These are phyloP conservation scores for Ustilago curta DNA, from an alignment of 1,284 basidiomycete genomes.

Conservation along the genomic window DNA sequence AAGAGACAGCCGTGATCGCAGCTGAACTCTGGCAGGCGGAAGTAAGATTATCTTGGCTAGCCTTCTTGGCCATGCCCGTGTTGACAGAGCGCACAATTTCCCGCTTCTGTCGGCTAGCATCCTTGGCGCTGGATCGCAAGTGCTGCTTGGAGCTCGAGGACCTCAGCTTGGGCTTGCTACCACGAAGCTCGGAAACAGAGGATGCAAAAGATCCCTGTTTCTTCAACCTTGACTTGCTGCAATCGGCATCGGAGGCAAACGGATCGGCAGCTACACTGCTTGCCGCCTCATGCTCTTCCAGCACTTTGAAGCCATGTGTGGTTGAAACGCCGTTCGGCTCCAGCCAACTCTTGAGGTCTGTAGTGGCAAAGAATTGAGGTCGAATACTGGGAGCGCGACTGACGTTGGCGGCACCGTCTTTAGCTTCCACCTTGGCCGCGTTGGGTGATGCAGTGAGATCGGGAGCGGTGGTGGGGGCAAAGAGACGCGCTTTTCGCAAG, in stretches of 20 bases:
- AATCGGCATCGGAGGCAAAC: constrained; percentile 33
- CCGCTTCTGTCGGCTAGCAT: constrained; percentile 31
- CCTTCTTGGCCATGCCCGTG: constrained; percentile 6
- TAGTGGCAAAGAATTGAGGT: constrained; percentile 60
- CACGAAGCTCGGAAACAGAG: not conserved
- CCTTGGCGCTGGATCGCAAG: constrained; percentile 10
- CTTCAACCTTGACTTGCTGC: constrained; percentile 6
- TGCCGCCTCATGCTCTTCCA: constrained; percentile 26
- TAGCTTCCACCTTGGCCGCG: not conserved
- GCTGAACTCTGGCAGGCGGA: constrained; percentile 41
- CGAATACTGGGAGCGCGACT: constrained; percentile 59
- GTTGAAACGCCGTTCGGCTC: constrained; percentile 36
- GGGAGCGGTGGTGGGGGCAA: constrained; percentile 3
- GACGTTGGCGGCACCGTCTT: constrained; percentile 8
- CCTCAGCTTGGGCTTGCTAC: constrained; percentile 21
- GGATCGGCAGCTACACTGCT: constrained; percentile 24
- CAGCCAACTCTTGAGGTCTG: constrained; percentile 62
- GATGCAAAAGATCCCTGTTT: too few species aligned
- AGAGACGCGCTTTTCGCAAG: constrained; percentile 30
- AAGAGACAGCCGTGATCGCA: constrained; percentile 33
- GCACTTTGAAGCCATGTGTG: constrained; percentile 37
- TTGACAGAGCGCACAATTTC: constrained; percentile 12
- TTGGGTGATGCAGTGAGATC: not conserved
- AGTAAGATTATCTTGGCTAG: constrained; percentile 9
- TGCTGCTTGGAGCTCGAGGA: constrained; percentile 34